Evolutionary conservation across 495 filamentous ascomycete genomes (phyloP).

Genomic region (Clohesyomyces aquaticus): DNA sequence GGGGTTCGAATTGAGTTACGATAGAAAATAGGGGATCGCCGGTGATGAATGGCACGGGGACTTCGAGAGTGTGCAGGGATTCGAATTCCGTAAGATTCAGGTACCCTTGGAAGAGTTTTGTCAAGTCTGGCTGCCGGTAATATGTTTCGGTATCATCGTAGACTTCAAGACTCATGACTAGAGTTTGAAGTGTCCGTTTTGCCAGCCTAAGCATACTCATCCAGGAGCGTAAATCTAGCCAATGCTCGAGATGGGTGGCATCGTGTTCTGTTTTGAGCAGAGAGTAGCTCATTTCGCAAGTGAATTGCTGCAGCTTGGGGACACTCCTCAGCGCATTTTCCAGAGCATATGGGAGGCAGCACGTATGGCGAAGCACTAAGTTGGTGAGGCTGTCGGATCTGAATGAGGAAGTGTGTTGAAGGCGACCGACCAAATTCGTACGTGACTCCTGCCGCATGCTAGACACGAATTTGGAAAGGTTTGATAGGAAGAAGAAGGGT

Average conservation of each 20-base stretch:
- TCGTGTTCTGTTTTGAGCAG: not conserved
- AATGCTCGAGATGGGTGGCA: not conserved
- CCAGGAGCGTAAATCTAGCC: not conserved
- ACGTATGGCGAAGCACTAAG: not conserved
- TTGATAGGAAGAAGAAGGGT: not conserved
- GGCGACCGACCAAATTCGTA: not conserved
- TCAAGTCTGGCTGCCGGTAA: slow-evolving; percentile 2
- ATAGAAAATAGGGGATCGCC: slow-evolving; percentile 14
- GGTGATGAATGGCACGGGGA: slow-evolving; percentile 10
- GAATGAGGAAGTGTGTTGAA: not conserved
- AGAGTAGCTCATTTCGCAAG: not conserved
- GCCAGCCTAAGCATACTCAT: not conserved
- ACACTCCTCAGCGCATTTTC: not conserved
- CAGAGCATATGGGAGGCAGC: not conserved
- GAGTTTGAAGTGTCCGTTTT: slow-evolving; percentile 7
- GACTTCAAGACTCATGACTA: slow-evolving; percentile 10
- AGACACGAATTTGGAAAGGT: not conserved
- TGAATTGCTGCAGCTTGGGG: not conserved
- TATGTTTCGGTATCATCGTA: not conserved
- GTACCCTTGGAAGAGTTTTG: not conserved
- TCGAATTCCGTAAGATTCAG: slow-evolving; percentile 5
- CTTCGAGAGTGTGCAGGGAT: slow-evolving; percentile 1
- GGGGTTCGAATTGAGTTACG: not conserved
- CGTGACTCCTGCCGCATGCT: not conserved
- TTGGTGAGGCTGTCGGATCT: not conserved